Conservation (phyloP, 768 basidiomycete genomes). For the Chiua virens region DNA sequence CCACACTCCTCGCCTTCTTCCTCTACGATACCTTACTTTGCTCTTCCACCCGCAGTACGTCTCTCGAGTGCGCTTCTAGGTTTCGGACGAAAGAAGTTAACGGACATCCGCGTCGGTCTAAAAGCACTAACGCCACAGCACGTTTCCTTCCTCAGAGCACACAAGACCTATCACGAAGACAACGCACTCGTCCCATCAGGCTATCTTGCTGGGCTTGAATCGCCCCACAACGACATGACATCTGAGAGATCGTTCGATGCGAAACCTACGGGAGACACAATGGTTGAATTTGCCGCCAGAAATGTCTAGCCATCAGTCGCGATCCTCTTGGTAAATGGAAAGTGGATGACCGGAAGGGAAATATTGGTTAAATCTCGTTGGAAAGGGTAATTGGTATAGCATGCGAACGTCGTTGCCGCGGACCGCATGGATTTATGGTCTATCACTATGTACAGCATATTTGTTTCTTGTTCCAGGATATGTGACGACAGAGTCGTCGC, state of each 20-base stretch:
- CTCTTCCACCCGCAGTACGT: slow-evolving; percentile 60
- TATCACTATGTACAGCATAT: slow-evolving; percentile 2
- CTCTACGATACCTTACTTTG: slow-evolving; percentile 58
- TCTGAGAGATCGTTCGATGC: slow-evolving; percentile 12
- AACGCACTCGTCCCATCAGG: slow-evolving; percentile 22
- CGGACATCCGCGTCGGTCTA: neutral
- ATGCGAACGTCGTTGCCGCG: neutral
- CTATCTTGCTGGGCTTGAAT: slow-evolving; percentile 17
- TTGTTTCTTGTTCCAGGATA: slow-evolving; percentile 14
- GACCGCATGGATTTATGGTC: neutral
- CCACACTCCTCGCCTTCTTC: slow-evolving; percentile 52
- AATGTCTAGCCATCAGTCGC: slow-evolving; percentile 13
- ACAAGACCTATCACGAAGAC: slow-evolving; percentile 25
- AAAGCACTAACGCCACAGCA: slow-evolving; percentile 28
- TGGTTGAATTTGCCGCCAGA: neutral
- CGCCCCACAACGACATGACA: neutral
- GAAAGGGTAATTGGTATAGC: slow-evolving; percentile 2
- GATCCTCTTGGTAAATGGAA: neutral
- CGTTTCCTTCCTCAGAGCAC: slow-evolving; percentile 19
- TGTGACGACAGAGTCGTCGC: neutral
- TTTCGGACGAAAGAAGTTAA: slow-evolving; percentile 10
- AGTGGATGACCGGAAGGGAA: neutral
- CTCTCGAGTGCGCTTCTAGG: neutral
- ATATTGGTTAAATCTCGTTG: slow-evolving; percentile 1
- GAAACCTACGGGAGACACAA: neutral